These are phyloP conservation scores for Glonium stellatum DNA, from an alignment of 495 filamentous ascomycete genomes.

Conservation along the genomic window DNA sequence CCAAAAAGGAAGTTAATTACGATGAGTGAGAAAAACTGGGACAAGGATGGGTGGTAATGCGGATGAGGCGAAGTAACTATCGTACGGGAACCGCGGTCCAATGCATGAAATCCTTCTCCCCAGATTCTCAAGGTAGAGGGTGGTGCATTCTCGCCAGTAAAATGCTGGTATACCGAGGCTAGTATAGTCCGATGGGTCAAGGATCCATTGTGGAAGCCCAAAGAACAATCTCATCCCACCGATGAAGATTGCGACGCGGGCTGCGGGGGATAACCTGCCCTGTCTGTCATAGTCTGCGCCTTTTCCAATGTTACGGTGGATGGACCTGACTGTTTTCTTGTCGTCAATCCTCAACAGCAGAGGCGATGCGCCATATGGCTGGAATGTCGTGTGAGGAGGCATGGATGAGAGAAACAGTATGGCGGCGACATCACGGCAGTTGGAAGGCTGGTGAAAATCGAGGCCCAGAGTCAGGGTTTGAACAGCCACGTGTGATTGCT, in stretches of 20 bases:
- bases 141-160: not conserved
- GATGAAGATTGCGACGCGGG: too few relatives aligned
- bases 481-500: not conserved
- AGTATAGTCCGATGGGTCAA: too few relatives aligned
- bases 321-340: too few relatives aligned
- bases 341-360: too few relatives aligned
- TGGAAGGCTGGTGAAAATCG: not conserved
- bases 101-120: not conserved
- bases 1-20: not conserved
- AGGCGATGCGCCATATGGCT: too few relatives aligned
- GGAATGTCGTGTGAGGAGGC: too few relatives aligned
- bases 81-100: not conserved
- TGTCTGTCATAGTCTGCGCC: too few relatives aligned
- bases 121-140: not conserved
- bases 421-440: not conserved
- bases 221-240: too few relatives aligned
- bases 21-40: not conserved
- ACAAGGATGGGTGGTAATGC: not conserved
- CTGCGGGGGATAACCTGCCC: too few relatives aligned
- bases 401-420: too few relatives aligned
- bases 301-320: too few relatives aligned
- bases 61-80: not conserved
- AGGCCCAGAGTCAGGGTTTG: not conserved
- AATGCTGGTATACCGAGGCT: not conserved
- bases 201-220: too few relatives aligned